These are phyloP conservation scores for Chenopodium quinoa DNA, from an alignment of 148 eudicot genomes.

Conservation along the genomic window DNA sequence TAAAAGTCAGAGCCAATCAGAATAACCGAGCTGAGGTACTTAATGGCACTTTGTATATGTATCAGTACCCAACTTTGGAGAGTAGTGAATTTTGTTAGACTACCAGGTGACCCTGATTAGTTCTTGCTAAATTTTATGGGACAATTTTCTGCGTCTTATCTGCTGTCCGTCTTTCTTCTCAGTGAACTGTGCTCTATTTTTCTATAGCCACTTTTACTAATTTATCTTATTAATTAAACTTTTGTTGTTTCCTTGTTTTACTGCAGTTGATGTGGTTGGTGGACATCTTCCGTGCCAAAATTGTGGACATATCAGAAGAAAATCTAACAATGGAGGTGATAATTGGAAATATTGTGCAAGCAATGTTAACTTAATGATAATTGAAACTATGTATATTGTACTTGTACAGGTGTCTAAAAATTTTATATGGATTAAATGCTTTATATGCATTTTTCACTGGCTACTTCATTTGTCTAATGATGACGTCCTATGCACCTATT, in stretches of 20 bases:
- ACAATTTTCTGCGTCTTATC: not conserved
- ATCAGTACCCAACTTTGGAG: not conserved
- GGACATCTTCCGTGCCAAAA: constrained; percentile 65
- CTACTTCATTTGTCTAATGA: not conserved
- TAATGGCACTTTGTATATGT: not conserved
- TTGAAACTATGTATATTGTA: not conserved
- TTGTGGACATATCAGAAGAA: constrained; percentile 60
- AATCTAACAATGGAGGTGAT: constrained; percentile 63
- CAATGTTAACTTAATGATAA: not conserved
- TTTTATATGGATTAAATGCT: not conserved
- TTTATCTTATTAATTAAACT: not conserved
- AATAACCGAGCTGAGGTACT: constrained; percentile 52
- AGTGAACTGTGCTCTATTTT: not conserved
- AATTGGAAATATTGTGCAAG: not conserved
- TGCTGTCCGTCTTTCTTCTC: not conserved
- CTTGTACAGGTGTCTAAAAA: not conserved
- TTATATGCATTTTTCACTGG: not conserved
- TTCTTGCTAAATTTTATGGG: not conserved
- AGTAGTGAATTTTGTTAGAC: not conserved
- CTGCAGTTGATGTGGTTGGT: constrained; percentile 67
- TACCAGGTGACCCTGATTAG: not conserved
- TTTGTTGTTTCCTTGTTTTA: not conserved
- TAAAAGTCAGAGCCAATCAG: constrained; percentile 56
- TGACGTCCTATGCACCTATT: not conserved
- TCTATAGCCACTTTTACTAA: not conserved